Conservation (phyloP, 1,284 basidiomycete species). For the Malassezia vespertilionis region DNA sequence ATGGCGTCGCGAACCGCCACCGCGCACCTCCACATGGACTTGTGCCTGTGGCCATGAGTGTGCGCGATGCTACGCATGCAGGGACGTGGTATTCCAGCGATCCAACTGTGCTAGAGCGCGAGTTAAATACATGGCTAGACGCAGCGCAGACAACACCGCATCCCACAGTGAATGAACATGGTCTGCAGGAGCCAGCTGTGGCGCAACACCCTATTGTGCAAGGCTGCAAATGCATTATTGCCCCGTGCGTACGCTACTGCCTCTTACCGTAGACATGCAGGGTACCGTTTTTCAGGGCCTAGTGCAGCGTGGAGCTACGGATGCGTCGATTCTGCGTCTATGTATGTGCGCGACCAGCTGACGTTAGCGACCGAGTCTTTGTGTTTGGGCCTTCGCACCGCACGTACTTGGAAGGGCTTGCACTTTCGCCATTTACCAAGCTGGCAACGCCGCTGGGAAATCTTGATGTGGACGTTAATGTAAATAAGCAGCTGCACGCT, state of each 20-base stretch:
- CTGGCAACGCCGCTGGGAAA: constrained; percentile 81
- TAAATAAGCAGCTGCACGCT: constrained; percentile 58
- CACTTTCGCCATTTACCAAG: constrained; percentile 61
- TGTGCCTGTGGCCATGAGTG: background rate
- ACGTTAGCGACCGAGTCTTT: constrained; percentile 70
- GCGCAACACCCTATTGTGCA: constrained; percentile 4
- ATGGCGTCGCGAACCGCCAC: background rate
- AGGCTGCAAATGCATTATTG: constrained; percentile 81
- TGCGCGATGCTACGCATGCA: constrained; percentile 12
- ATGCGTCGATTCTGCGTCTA: constrained; percentile 65
- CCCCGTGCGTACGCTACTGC: constrained; percentile 58
- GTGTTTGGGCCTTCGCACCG: constrained; percentile 94
- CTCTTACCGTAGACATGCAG: constrained; percentile 61
- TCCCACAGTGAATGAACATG: background rate
- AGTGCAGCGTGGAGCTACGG: constrained; percentile 93
- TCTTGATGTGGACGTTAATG: constrained; percentile 64
- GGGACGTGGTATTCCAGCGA: constrained; percentile 14
- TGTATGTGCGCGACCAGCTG: constrained; percentile 54
- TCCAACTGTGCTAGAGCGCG: background rate
- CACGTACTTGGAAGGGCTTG: constrained; percentile 73
- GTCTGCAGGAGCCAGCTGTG: background rate
- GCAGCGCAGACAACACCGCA: background rate
- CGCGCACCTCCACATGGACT: background rate
- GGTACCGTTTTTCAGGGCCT: constrained; percentile 85
- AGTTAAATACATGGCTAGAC: background rate